These are phyloP conservation scores for Mucor piriformis DNA, from an alignment of 371 early-diverging fungal species.

Conservation along the genomic window DNA sequence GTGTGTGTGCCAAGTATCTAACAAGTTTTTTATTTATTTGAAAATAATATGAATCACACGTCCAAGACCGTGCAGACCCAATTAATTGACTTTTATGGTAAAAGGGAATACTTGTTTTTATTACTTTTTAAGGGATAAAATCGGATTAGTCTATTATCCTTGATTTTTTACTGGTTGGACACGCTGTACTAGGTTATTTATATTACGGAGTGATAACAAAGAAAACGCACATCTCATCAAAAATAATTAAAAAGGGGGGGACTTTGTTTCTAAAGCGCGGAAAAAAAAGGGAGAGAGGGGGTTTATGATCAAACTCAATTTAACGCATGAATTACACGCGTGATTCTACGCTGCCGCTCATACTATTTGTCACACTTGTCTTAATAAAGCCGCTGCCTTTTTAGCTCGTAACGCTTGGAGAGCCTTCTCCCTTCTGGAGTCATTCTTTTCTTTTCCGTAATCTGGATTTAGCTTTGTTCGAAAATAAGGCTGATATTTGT, in stretches of 20 bases:
- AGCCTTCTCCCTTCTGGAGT: slow-evolving; percentile 5
- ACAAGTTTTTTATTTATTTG: slow-evolving; percentile 13
- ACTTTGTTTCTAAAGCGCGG: neutral
- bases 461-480: slow-evolving; percentile 1
- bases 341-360: slow-evolving; percentile 10
- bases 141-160: neutral
- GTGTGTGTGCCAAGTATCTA: slow-evolving; percentile 14
- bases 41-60: neutral
- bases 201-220: neutral
- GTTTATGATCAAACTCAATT: slow-evolving; percentile 1
- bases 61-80: slow-evolving; percentile 27
- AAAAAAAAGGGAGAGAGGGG: neutral
- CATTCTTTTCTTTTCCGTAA: neutral
- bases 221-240: neutral
- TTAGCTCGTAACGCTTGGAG: neutral
- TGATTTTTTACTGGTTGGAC: neutral
- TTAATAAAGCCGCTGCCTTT: neutral
- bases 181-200: no score
- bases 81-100: slow-evolving; percentile 33
- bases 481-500: slow-evolving; percentile 3
- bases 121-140: neutral
- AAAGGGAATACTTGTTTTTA: neutral
- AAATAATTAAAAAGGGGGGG: neutral
- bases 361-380: slow-evolving; percentile 1
- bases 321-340: slow-evolving; percentile 14